phyloP scores from a whole-genome alignment of 345 rosid genomes.

The Sisymbrium altissimum region DNA sequence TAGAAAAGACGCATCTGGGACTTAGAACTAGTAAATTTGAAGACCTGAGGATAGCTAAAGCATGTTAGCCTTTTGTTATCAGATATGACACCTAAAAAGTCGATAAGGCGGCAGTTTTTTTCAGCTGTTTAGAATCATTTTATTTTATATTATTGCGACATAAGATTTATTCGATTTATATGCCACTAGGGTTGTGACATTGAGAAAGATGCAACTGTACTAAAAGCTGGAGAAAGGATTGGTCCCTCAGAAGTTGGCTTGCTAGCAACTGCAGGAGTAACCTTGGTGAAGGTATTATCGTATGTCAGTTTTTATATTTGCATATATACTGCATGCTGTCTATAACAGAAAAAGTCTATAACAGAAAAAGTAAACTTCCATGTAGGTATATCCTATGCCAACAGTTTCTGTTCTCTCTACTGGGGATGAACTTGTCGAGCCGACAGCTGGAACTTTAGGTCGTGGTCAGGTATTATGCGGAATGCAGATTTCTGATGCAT shows the following conservation, averaged over 20 bases:
- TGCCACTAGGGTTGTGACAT: slow-evolving; percentile 86
- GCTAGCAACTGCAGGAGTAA: slow-evolving; percentile 82
- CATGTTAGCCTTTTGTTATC: neutral
- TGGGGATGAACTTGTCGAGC: slow-evolving; percentile 93
- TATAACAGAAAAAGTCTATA: neutral
- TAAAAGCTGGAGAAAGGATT: slow-evolving; percentile 71
- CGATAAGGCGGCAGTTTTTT: neutral
- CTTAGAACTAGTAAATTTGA: neutral
- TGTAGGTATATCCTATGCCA: slow-evolving; percentile 79
- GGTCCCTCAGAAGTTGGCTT: slow-evolving; percentile 92
- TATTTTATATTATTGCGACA: neutral
- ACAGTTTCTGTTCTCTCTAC: slow-evolving; percentile 87
- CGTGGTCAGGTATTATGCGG: slow-evolving; percentile 80
- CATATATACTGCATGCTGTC: neutral
- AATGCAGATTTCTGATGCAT: neutral
- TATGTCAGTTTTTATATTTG: slow-evolving; percentile 22
- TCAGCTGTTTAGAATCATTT: neutral
- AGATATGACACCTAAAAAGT: neutral
- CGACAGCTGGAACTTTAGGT: slow-evolving; percentile 47
- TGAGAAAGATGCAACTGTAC: slow-evolving; percentile 57
- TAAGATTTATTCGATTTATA: slow-evolving; percentile 10
- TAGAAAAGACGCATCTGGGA: neutral
- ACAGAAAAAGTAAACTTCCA: neutral
- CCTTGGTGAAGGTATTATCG: slow-evolving; percentile 66
- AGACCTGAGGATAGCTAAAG: neutral